A percentile compares a stretch with the other conserved stretches of the same genome.
Evolutionary conservation across 1,284 basidiomycete genomes (phyloP).

Genomic region (Mycena citricolor): DNA sequence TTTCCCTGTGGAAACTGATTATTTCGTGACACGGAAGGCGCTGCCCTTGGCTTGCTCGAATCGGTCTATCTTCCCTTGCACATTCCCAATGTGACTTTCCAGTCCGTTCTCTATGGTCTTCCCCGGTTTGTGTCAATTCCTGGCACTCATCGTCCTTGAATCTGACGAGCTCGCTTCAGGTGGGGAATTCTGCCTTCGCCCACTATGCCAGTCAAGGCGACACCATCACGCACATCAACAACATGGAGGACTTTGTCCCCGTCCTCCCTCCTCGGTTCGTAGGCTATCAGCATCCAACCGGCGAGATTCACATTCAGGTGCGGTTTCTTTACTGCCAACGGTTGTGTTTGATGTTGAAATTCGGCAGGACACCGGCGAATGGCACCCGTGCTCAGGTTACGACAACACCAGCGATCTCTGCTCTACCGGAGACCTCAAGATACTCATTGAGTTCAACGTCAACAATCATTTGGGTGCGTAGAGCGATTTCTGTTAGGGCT

Average conservation of each 20-base stretch:
- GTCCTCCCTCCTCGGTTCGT: constrained; percentile 29
- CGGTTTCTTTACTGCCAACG: background rate
- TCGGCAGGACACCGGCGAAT: constrained; percentile 20
- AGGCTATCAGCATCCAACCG: constrained; percentile 47
- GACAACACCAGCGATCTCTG: constrained; percentile 55
- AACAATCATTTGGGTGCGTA: constrained; percentile 42
- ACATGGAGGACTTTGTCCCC: constrained; percentile 20
- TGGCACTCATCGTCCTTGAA: background rate
- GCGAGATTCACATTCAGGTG: constrained; percentile 36
- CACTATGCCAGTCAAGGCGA: constrained; percentile 14
- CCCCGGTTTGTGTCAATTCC: constrained; percentile 48
- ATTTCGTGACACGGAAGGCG: constrained; percentile 32
- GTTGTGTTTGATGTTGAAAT: background rate
- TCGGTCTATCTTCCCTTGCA: constrained; percentile 21
- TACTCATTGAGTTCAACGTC: constrained; percentile 43
- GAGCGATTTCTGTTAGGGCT: no score
- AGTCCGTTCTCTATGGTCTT: constrained; percentile 37
- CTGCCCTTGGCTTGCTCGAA: constrained; percentile 49
- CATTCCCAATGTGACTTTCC: constrained; percentile 12
- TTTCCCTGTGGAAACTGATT: background rate
- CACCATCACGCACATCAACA: constrained; percentile 23
- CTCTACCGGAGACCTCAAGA: constrained; percentile 53
- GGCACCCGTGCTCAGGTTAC: constrained; percentile 35
- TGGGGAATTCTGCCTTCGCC: constrained; percentile 22
- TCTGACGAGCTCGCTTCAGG: constrained; percentile 1